A percentile compares a stretch with the other conserved stretches of the same genome.
Conservation (phyloP, 2,329 filamentous ascomycete species). For the Botryotinia globosa region DNA sequence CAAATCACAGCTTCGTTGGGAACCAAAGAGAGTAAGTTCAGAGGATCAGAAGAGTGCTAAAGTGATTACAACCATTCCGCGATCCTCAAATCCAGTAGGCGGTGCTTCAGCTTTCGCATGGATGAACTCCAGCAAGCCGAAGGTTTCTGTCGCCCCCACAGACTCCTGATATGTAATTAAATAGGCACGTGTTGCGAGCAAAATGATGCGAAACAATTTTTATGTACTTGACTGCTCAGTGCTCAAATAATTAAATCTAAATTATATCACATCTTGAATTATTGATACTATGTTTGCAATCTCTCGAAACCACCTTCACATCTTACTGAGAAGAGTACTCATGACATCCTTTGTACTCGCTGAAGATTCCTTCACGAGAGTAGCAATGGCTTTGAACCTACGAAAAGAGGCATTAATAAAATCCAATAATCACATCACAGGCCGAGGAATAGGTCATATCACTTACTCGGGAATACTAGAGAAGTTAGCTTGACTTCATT, state of each 20-base stretch:
- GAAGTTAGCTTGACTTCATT: not conserved
- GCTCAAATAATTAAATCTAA: not conserved
- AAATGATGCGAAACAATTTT: not conserved
- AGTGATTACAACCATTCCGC: constrained; percentile 42
- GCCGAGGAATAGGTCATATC: not conserved
- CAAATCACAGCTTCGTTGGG: constrained; percentile 46
- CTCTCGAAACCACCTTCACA: constrained; percentile 32
- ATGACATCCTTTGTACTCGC: constrained; percentile 68
- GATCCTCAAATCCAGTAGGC: constrained; percentile 77
- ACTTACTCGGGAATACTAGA: constrained; percentile 54
- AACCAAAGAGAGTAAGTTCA: constrained; percentile 48
- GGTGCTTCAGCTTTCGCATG: constrained; percentile 93
- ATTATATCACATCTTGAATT: not conserved
- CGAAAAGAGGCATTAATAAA: not conserved
- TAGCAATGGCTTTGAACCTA: constrained; percentile 62
- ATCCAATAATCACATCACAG: not conserved
- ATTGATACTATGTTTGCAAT: not conserved
- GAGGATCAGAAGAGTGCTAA: constrained; percentile 37
- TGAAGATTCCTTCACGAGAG: constrained; percentile 74
- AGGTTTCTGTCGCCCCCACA: constrained; percentile 24
- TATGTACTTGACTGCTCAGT: not conserved
- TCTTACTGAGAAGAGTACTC: constrained; percentile 62
- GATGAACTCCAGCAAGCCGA: constrained; percentile 59
- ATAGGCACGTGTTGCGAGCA: not conserved
- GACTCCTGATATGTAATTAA: constrained; percentile 15